Evolutionary conservation across 2,329 filamentous ascomycete genomes (phyloP).

Genomic region (Aspergillus glaucus): DNA sequence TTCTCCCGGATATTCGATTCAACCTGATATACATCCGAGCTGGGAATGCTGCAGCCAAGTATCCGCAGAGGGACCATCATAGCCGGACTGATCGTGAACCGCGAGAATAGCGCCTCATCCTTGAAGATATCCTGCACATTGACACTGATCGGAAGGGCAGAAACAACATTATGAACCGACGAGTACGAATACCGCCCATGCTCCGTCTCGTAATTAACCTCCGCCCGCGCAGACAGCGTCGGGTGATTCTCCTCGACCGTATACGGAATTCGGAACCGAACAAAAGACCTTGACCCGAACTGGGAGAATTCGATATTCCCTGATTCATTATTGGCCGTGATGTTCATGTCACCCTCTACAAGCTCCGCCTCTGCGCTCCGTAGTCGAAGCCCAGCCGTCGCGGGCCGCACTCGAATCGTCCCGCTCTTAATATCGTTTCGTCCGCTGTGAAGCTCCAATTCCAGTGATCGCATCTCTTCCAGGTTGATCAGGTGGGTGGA

Average conservation of each 20-base stretch:
- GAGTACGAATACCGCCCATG: conserved; percentile 60
- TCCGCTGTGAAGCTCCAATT: conserved; percentile 66
- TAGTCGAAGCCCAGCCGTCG: conserved; percentile 55
- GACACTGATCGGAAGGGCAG: conserved; percentile 78
- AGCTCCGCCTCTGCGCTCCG: conserved; percentile 47
- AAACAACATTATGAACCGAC: conserved; percentile 57
- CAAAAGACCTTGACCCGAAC: conserved; percentile 24
- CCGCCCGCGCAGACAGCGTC: conserved; percentile 67
- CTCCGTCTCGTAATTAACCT: conserved; percentile 65
- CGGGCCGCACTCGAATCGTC: conserved; percentile 50
- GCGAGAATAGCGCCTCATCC: conserved; percentile 70
- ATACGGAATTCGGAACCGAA: conserved; percentile 63
- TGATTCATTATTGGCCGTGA: conserved; percentile 38
- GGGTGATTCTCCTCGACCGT: conserved; percentile 71
- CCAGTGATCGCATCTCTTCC: conserved; percentile 69
- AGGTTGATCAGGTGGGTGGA: conserved; percentile 69
- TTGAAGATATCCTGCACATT: conserved; percentile 98
- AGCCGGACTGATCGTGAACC: conserved; percentile 83
- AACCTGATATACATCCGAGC: conserved; percentile 59
- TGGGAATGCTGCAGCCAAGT: conserved; percentile 62
- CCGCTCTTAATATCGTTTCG: conserved; percentile 59
- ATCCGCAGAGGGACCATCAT: conserved; percentile 68
- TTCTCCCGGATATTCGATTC: conserved; percentile 42
- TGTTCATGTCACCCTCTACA: conserved; percentile 35
- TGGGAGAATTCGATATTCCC: conserved; percentile 42